These are phyloP conservation scores for Cladosporium sp. DNA, from an alignment of 2,329 filamentous ascomycete species.

Conservation along the genomic window DNA sequence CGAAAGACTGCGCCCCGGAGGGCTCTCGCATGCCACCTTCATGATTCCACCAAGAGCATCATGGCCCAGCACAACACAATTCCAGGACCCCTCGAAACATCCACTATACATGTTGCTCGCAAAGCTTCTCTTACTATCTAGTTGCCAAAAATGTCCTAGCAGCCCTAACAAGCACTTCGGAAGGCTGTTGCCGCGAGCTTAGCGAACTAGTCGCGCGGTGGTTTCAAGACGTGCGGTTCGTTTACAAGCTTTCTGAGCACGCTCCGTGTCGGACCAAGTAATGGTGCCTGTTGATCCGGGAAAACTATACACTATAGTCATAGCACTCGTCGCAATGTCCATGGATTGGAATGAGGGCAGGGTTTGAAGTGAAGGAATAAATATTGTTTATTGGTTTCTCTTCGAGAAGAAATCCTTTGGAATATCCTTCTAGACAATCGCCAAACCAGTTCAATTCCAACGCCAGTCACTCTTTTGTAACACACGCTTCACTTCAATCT, in stretches of 20 bases:
- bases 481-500: background rate
- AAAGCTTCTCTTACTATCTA: background rate
- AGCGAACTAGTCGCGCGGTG: background rate
- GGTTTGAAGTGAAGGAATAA: background rate
- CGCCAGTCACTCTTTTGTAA: background rate
- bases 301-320: background rate
- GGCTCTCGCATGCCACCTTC: background rate
- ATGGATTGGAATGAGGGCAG: background rate
- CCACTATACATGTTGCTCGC: background rate
- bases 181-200: slow-evolving; percentile 5
- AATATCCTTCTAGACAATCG: background rate
- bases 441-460: background rate
- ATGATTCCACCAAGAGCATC: background rate
- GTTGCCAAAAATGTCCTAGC: background rate
- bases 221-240: slow-evolving; percentile 10
- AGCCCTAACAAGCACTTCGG: slow-evolving; percentile 8
- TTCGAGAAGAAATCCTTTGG: background rate
- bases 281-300: background rate
- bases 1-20: background rate
- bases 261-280: slow-evolving; percentile 7
- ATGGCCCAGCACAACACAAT: background rate
- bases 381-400: background rate
- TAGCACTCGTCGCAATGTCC: background rate
- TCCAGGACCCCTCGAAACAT: background rate
- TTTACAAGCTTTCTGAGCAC: slow-evolving; percentile 11